These are phyloP conservation scores for Aspergillus nomiae DNA, from an alignment of 2,329 filamentous ascomycete species.

Conservation along the genomic window DNA sequence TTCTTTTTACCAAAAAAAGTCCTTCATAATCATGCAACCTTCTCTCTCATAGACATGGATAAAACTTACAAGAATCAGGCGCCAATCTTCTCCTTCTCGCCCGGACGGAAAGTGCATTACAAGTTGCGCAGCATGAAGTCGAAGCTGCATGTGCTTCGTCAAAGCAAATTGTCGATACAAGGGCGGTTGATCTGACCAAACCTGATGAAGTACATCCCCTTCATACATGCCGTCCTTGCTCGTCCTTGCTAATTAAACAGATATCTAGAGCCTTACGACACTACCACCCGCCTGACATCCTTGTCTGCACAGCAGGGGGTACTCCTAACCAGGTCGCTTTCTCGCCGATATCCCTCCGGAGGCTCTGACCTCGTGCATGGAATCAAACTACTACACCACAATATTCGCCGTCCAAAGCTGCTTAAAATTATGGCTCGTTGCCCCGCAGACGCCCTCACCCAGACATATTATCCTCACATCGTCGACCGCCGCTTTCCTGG, in stretches of 20 bases:
- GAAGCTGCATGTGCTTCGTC: constrained; percentile 3
- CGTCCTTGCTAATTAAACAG: neutral
- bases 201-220: neutral
- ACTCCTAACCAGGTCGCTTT: constrained; percentile 17
- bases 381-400: constrained; percentile 12
- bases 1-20: no score
- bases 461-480: constrained; percentile 16
- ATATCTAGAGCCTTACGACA: constrained; percentile 1
- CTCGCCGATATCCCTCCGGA: constrained; percentile 18
- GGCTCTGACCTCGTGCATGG: constrained; percentile 15
- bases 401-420: constrained; percentile 12
- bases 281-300: constrained; percentile 13
- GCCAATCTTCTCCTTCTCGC: constrained; percentile 10
- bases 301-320: constrained; percentile 23
- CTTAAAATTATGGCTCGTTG: constrained; percentile 11
- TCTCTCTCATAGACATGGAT: neutral
- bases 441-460: neutral
- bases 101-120: neutral
- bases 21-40: neutral
- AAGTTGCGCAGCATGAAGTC: constrained; percentile 3
- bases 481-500: constrained; percentile 11
- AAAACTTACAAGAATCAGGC: neutral
- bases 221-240: neutral
- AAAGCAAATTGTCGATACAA: constrained; percentile 8
- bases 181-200: constrained; percentile 4